Base-by-base conservation (phyloP, 768 basidiomycete genomes). In the Xerocomellus intermedius region DNA sequence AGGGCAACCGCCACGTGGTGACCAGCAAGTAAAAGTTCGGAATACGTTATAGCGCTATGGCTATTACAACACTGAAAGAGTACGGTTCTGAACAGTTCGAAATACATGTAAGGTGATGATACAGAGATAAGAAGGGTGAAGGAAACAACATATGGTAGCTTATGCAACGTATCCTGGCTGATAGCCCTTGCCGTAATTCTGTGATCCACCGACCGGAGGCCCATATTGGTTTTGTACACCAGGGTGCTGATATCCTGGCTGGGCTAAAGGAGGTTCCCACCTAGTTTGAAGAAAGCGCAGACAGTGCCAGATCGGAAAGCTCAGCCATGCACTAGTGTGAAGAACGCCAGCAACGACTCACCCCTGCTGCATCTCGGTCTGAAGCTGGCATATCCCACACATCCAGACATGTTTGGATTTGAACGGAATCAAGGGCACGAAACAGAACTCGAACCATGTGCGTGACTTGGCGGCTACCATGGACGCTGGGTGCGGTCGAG, bases 391-490 rank as follows among this genome's bases (percentile, higher is more conserved):
- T 55, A 85, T 87, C 22, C 75, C 76, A 69, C 89, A 91, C 54
- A 85, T 65, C 85, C 88, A 89, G 48, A 91, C 71, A 50, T 80
- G 81, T 50, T 79, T 80, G 45, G 79, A 79, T 22, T 70, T 78
- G 62, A 89, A 73, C 2, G 89, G 89, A 41, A 91, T 69, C 52
- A 91, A 70, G 22, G 86, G 89, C 14, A 91, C 76, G 69, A 82
- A 87, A 73, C 85, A 90, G 42, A 91, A 66, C 69, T 89, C 86
- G 65, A 91, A 86, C 89, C 87, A 90, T 36, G 73, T 81, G 51
- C 83, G 82, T 33, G 78, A 77, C 67, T 86, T 88, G 30, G 85
- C 85, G 30, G 79, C 73, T 46, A 83, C 71, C 52, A 87, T 83
- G 48, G 84, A 77, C 22, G 74, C 87, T 87, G 16, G 22, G 60